These are phyloP conservation scores for Apiospora pterosperma DNA, from an alignment of 2,329 filamentous ascomycete species.

Conservation along the genomic window DNA sequence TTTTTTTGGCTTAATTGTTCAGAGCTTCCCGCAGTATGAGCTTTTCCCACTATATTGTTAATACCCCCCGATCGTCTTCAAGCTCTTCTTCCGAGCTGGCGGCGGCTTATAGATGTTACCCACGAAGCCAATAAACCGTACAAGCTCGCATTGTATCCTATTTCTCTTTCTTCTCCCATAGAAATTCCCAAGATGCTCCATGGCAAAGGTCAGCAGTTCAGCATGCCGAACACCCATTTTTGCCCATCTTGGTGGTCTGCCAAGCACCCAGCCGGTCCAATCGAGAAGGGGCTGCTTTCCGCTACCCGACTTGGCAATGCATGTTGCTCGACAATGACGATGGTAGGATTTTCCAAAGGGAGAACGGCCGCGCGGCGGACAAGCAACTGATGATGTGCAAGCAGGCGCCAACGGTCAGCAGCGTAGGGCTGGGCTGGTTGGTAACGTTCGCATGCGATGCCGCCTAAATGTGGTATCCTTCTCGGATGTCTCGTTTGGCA, in stretches of 20 bases:
- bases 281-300: background rate
- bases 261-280: background rate
- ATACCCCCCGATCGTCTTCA: background rate
- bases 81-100: background rate
- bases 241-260: background rate
- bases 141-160: background rate
- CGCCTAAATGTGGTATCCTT: background rate
- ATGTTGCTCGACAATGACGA: background rate
- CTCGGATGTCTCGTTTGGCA: background rate
- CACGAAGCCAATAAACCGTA: background rate
- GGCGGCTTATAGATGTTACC: background rate
- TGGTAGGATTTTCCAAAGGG: background rate
- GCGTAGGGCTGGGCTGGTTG: background rate
- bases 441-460: background rate
- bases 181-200: background rate
- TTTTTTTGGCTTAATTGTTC: background rate
- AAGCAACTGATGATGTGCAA: background rate
- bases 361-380: background rate
- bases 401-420: no score
- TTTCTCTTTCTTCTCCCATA: background rate
- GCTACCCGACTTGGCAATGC: conserved; percentile 1
- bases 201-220: background rate
- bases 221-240: background rate
- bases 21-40: background rate
- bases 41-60: background rate